Conservation (phyloP, 768 basidiomycete species). For the Strobilomyces confusus region DNA sequence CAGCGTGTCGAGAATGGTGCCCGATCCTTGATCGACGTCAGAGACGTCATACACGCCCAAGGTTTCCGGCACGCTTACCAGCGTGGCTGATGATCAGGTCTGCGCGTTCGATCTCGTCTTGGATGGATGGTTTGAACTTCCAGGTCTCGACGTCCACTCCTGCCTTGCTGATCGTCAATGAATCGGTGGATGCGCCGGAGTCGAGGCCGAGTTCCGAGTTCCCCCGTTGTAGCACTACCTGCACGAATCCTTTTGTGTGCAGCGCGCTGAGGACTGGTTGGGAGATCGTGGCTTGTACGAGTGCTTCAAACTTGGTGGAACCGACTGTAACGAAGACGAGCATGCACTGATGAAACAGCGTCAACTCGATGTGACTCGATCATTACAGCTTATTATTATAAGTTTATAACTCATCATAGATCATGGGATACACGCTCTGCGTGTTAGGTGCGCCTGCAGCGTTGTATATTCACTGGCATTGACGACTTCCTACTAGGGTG, state of each 20-base stretch:
- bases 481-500: slow-evolving; percentile 59
- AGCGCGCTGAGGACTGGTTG: slow-evolving; percentile 55
- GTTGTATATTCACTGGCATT: slow-evolving; percentile 9
- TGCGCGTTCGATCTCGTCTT: slow-evolving; percentile 57
- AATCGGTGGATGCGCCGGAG: slow-evolving; percentile 15
- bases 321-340: slow-evolving; percentile 80
- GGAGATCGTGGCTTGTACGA: slow-evolving; percentile 60
- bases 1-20: slow-evolving; percentile 88
- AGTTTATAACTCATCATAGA: neutral
- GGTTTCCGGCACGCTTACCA: slow-evolving; percentile 48
- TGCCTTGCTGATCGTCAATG: slow-evolving; percentile 20
- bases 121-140: slow-evolving; percentile 71
- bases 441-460: slow-evolving; percentile 56
- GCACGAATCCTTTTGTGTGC: slow-evolving; percentile 48
- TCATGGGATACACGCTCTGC: slow-evolving; percentile 91
- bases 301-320: slow-evolving; percentile 79
- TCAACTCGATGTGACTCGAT: slow-evolving; percentile 7
- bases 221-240: slow-evolving; percentile 76
- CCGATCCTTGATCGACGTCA: slow-evolving; percentile 60
- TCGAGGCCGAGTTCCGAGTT: slow-evolving; percentile 47
- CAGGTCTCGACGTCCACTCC: slow-evolving; percentile 61
- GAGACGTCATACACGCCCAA: neutral
- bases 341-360: no score
- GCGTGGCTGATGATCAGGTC: slow-evolving; percentile 92
- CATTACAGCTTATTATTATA: neutral